Evolutionary conservation across 148 eudicot species (phyloP), one percentile per base, ranked within the genome.

Genomic region (Bassia scoparia): DNA sequence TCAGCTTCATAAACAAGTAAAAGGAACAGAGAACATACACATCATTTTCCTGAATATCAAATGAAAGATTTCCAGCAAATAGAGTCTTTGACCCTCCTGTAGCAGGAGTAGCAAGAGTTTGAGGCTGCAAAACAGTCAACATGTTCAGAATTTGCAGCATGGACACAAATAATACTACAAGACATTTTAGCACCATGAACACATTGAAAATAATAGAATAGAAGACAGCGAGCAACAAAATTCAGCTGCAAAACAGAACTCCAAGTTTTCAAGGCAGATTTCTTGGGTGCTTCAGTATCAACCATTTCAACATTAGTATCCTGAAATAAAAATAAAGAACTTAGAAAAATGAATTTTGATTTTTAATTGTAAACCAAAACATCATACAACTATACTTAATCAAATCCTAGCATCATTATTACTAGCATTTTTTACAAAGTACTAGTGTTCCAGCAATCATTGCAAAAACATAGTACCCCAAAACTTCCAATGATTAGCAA

Each of bases 1-100:
- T 65, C 30, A 37, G 21, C 24, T 21, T 52, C 3, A 6, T 13
- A 23, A 65, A 3, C 5, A 38, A 37, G 20, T 23, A 24, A 33
- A 6, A 65, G 53, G 41, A 31, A 11, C 17, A 30, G 5, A 31
- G 46, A 21, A 83, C 99, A 46, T 86, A 95, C 99, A 95, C 81
- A 80, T 89, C 90, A 41, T 79, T 35, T 61, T 83, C 80, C 72
- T 89, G 86, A 31, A 90, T 81, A 46, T 82, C 56, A 69, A 44
- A 95, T 3, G 92, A 72, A 14, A 95, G 80, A 77, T 95, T 95
- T 41, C 93, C 99, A 66, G 80, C 84, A 81, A 91, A 95, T 60
- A 95, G 77, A 2, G 94, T 88, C 76, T 87, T 95, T 10, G 91
- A 82, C 31, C 89, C 96, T 15, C 89, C 96, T 15, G 73, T 61